These are phyloP conservation scores for Chrysoporthe austroafricana DNA, from an alignment of 2,329 filamentous ascomycete genomes.

Conservation along the genomic window DNA sequence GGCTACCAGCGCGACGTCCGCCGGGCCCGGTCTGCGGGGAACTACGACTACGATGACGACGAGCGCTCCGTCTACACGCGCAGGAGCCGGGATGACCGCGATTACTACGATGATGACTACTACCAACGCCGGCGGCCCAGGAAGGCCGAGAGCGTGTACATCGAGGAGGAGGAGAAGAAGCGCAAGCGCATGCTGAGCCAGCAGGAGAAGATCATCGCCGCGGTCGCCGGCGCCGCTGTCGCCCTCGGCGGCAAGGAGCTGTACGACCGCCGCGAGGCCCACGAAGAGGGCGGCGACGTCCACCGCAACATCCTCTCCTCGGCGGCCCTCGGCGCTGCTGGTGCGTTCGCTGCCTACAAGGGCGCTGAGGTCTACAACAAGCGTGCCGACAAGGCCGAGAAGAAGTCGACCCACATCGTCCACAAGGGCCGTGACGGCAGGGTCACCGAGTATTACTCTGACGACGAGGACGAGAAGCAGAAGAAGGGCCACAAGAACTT, in stretches of 20 bases:
- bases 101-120: constrained; percentile 50
- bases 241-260: constrained; percentile 69
- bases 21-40: constrained; percentile 67
- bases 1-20: constrained; percentile 55
- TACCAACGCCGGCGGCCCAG: constrained; percentile 55
- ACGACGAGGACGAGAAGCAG: constrained; percentile 57
- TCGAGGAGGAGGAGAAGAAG: constrained; percentile 62
- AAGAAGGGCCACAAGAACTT: constrained; percentile 68
- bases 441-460: constrained; percentile 58
- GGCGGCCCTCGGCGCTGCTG: constrained; percentile 65
- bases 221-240: constrained; percentile 66
- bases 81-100: constrained; percentile 34
- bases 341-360: constrained; percentile 66
- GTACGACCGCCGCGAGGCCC: constrained; percentile 65
- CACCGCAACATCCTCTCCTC: constrained; percentile 63
- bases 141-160: constrained; percentile 53
- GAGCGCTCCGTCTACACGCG: constrained; percentile 37
- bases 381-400: constrained; percentile 57
- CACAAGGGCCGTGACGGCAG: constrained; percentile 59
- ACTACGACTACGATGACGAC: constrained; percentile 65
- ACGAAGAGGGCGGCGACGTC: constrained; percentile 52
- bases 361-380: constrained; percentile 68
- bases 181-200: constrained; percentile 60
- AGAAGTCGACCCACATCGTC: constrained; percentile 56
- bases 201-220: constrained; percentile 69